Evolutionary conservation across 2,329 filamentous ascomycete genomes (phyloP).

Genomic region (Verticillium albo-atrum): DNA sequence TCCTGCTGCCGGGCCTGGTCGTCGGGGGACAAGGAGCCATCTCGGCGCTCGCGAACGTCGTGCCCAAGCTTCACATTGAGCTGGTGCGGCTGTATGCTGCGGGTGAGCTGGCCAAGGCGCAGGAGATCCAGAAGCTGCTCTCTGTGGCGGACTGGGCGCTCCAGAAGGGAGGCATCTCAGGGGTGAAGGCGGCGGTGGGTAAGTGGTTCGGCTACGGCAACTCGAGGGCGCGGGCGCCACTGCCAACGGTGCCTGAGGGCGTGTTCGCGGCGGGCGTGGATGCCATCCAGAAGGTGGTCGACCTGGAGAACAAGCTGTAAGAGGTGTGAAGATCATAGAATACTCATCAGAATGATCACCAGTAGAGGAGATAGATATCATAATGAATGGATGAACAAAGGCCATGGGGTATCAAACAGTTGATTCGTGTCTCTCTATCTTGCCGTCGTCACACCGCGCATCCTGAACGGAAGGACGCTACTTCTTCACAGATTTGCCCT

Average conservation of each 20-base stretch:
- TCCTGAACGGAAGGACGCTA: background rate
- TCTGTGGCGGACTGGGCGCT: conserved; percentile 14
- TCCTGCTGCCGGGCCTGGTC: conserved; percentile 9
- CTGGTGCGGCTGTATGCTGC: conserved; percentile 25
- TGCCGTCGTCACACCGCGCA: background rate
- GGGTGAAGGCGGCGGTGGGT: conserved; percentile 15
- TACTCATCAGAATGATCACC: no score
- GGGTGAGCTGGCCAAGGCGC: conserved; percentile 14
- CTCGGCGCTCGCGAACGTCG: conserved; percentile 14
- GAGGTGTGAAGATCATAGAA: background rate
- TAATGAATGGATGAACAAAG: background rate
- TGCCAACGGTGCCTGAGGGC: conserved; percentile 12
- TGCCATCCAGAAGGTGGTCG: conserved; percentile 14
- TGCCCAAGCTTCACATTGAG: conserved; percentile 25
- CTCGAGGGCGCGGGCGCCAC: conserved; percentile 40
- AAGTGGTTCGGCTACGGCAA: conserved; percentile 54
- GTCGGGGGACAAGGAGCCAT: conserved; percentile 13
- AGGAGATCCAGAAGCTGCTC: conserved; percentile 12
- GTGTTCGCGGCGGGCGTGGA: conserved; percentile 6
- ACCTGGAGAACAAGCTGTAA: conserved; percentile 8
- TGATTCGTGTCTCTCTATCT: background rate
- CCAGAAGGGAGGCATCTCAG: conserved; percentile 15
- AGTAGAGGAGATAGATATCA: no score
- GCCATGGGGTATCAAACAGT: background rate
- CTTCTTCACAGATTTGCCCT: background rate